Conservation (phyloP, 2,329 filamentous ascomycete species). For the Gnomoniopsis smithogilvyi region DNA sequence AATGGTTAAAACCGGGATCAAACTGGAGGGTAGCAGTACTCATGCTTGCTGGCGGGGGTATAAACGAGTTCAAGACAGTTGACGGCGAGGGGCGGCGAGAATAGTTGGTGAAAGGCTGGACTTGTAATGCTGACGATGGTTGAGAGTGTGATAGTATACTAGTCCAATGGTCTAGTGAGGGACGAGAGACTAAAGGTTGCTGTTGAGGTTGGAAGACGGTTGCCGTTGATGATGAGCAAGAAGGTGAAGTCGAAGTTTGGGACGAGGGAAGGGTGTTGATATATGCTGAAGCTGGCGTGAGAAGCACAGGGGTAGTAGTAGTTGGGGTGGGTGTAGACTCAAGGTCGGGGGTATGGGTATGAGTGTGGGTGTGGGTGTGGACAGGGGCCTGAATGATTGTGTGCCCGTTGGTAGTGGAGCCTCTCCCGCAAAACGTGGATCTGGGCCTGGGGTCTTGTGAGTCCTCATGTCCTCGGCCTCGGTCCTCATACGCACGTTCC, state of each 20-base stretch:
- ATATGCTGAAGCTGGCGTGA: slow-evolving; percentile 25
- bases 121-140: neutral
- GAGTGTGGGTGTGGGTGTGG: slow-evolving; percentile 19
- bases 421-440: slow-evolving; percentile 28
- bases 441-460: slow-evolving; percentile 32
- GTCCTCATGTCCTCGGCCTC: slow-evolving; percentile 28
- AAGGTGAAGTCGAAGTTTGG: slow-evolving; percentile 25
- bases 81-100: neutral
- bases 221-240: slow-evolving; percentile 11
- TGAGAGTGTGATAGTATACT: neutral
- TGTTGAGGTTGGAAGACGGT: neutral
- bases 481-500: slow-evolving; percentile 26
- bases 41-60: slow-evolving; percentile 26
- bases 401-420: slow-evolving; percentile 26
- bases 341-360: slow-evolving; percentile 20
- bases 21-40: slow-evolving; percentile 48
- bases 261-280: slow-evolving; percentile 24
- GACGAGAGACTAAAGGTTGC: neutral
- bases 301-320: slow-evolving; percentile 22
- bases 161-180: neutral
- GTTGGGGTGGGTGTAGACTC: slow-evolving; percentile 21
- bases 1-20: slow-evolving; percentile 46
- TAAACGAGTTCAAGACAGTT: slow-evolving; percentile 20
- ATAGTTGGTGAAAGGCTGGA: neutral
- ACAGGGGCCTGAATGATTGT: slow-evolving; percentile 24